These are phyloP conservation scores for Diplosphaera chodatii DNA, from an alignment of 139 green algal species.

Conservation along the genomic window DNA sequence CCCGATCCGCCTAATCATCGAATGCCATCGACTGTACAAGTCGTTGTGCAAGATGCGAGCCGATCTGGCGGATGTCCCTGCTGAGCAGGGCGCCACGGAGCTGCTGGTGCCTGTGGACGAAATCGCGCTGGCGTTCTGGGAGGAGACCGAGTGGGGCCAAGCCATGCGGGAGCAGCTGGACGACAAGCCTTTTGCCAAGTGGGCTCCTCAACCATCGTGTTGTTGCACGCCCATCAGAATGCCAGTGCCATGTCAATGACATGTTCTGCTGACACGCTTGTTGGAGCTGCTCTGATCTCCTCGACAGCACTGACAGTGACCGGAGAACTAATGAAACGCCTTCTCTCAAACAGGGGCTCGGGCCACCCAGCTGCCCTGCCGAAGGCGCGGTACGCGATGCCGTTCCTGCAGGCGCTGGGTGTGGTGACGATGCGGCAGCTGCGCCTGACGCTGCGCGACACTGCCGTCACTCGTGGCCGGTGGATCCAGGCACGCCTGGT, in stretches of 20 bases:
- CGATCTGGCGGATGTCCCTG: too few relatives aligned
- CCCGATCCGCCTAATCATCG: too few relatives aligned
- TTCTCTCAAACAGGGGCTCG: constrained; percentile 17
- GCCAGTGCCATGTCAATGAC: too few relatives aligned
- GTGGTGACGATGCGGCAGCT: constrained; percentile 31
- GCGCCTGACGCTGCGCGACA: constrained; percentile 49
- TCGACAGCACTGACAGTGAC: too few relatives aligned
- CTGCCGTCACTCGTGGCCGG: constrained; percentile 36
- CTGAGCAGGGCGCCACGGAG: neutral
- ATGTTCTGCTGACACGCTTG: too few relatives aligned
- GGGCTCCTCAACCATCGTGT: neutral
- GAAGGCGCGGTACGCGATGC: constrained; percentile 30
- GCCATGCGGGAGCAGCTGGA: constrained; percentile 16
- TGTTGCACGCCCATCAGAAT: too few relatives aligned
- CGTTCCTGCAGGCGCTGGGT: constrained; percentile 14
- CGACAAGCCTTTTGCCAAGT: constrained; percentile 16
- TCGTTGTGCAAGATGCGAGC: too few relatives aligned
- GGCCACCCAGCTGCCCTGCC: constrained; percentile 31
- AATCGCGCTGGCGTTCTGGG: constrained; percentile 13
- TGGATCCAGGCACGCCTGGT: constrained; percentile 24
- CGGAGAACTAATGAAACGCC: too few relatives aligned
- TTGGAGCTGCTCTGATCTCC: too few relatives aligned
- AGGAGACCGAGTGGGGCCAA: constrained; percentile 9
- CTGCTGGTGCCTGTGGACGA: constrained; percentile 11
- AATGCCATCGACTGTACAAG: too few relatives aligned